phyloP scores from a whole-genome alignment of 2,329 filamentous ascomycete genomes.

The Alternaria sp. region DNA sequence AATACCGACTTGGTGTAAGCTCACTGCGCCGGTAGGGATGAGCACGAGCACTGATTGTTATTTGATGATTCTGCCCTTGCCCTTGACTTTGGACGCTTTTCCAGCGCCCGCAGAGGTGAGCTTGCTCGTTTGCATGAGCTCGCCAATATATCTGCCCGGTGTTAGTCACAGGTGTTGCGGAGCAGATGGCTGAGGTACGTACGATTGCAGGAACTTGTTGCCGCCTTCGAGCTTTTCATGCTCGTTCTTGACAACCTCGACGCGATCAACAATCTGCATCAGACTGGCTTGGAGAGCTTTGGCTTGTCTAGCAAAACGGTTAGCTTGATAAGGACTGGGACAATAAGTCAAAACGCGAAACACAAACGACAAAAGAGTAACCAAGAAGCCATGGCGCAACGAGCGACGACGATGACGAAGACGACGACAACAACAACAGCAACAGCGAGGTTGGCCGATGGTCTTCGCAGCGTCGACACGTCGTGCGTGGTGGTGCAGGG shows the following conservation, averaged over 20 bases:
- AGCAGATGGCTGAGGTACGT: conserved; percentile 31
- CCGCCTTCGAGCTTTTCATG: conserved; percentile 97
- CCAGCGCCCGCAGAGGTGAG: conserved; percentile 63
- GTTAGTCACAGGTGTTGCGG: conserved; percentile 22
- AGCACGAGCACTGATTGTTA: conserved; percentile 41
- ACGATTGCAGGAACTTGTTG: conserved; percentile 90
- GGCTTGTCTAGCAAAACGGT: conserved; percentile 71
- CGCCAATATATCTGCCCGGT: conserved; percentile 83
- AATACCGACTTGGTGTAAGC: conserved; percentile 37
- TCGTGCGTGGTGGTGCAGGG: not conserved
- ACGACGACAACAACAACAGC: not conserved
- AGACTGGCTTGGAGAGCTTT: conserved; percentile 88
- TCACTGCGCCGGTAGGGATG: conserved; percentile 21
- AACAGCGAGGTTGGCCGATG: not conserved
- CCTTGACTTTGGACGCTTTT: conserved; percentile 59
- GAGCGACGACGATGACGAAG: not conserved
- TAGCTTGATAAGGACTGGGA: conserved; percentile 12
- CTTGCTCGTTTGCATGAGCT: conserved; percentile 81
- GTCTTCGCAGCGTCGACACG: not conserved
- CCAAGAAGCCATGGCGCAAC: not conserved
- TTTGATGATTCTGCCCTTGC: conserved; percentile 49
- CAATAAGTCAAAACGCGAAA: conserved; percentile 6
- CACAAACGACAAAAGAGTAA: not conserved
- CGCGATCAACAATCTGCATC: conserved; percentile 87
- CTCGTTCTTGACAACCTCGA: conserved; percentile 92